A percentile compares a stretch with the other conserved stretches of the same genome.
phyloP scores from a whole-genome alignment of 225 moss, liverwort and hornwort genomes.

The Bryoerythrophyllum caledonicum region DNA sequence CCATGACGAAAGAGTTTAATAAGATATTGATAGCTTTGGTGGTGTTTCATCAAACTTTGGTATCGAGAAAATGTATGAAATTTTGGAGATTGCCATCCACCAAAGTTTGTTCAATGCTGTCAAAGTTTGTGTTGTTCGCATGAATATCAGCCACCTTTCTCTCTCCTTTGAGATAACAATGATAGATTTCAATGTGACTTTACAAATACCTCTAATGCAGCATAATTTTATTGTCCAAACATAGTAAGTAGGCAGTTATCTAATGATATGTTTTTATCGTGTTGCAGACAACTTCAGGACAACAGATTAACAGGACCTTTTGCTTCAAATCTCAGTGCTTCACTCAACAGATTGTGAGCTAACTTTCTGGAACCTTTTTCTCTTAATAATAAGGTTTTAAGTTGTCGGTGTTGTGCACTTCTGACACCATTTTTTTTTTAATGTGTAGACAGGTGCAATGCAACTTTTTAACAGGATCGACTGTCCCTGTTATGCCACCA shows the following conservation, averaged over 20 bases:
- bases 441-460: conserved; percentile 26
- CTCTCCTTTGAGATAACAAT: no score
- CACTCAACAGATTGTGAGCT: conserved; percentile 16
- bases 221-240: background rate
- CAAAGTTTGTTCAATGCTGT: no score
- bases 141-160: no score
- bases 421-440: background rate
- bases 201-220: no score
- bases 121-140: no score
- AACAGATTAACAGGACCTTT: conserved; percentile 31
- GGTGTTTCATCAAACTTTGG: no score
- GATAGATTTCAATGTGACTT: no score
- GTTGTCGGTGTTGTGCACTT: background rate
- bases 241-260: background rate
- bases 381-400: no score
- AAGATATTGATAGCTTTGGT: no score
- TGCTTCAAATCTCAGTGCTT: conserved; percentile 5
- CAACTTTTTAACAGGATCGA: conserved; percentile 34
- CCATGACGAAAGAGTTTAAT: no score
- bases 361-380: background rate
- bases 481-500: background rate
- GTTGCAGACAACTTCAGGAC: conserved; percentile 32
- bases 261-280: background rate
- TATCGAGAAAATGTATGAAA: no score
- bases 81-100: no score